Evolutionary conservation across 1,284 basidiomycete genomes (phyloP).

Genomic region (Leccinum ambiguum): DNA sequence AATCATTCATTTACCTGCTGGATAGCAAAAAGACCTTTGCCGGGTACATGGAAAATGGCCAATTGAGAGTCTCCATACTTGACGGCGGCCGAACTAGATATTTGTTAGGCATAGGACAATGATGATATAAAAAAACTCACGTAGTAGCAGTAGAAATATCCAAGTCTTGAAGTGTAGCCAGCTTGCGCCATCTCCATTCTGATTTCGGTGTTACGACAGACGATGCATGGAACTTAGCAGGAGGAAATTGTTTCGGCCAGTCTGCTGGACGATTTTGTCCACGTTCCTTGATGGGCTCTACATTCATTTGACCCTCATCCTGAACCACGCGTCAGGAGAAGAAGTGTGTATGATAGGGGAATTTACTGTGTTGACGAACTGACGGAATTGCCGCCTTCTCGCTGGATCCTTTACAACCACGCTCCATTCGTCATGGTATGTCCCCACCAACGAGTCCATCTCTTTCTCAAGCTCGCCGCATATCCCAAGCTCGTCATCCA

Average conservation of each 20-base stretch:
- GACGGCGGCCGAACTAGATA: slow-evolving; percentile 44
- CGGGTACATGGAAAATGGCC: slow-evolving; percentile 63
- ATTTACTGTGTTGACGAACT: slow-evolving; percentile 65
- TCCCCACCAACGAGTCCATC: slow-evolving; percentile 66
- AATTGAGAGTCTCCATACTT: slow-evolving; percentile 75
- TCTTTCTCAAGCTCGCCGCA: slow-evolving; percentile 70
- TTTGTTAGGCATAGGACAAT: neutral
- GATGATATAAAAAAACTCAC: slow-evolving; percentile 26
- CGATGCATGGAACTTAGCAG: slow-evolving; percentile 45
- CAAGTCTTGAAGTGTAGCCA: slow-evolving; percentile 56
- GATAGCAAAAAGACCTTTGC: slow-evolving; percentile 35
- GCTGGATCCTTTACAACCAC: slow-evolving; percentile 54
- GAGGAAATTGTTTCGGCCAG: slow-evolving; percentile 61
- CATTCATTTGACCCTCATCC: neutral
- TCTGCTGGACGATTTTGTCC: slow-evolving; percentile 68
- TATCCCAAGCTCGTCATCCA: slow-evolving; percentile 79
- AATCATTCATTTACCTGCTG: slow-evolving; percentile 51
- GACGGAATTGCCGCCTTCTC: slow-evolving; percentile 58
- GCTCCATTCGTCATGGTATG: slow-evolving; percentile 75
- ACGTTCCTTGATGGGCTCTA: slow-evolving; percentile 61
- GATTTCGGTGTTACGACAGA: slow-evolving; percentile 43
- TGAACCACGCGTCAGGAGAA: neutral
- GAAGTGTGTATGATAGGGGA: neutral
- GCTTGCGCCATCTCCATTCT: slow-evolving; percentile 60
- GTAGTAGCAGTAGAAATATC: slow-evolving; percentile 51